These are phyloP conservation scores for Acacia acuminata DNA, from an alignment of 306 rosid species.

Conservation along the genomic window DNA sequence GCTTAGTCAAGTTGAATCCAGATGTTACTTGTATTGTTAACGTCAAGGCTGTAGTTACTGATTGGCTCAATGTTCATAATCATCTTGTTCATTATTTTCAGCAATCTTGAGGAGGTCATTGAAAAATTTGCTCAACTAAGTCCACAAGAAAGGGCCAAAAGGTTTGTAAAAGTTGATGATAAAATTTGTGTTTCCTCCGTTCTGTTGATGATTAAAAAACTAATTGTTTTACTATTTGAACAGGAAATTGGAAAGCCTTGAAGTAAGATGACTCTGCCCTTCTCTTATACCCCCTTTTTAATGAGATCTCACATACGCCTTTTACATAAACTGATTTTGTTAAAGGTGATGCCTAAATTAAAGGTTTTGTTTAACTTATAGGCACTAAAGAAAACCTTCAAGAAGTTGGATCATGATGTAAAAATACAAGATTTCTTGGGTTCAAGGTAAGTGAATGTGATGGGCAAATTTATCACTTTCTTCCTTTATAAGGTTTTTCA, in stretches of 20 bases:
- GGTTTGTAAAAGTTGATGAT: slow-evolving; percentile 41
- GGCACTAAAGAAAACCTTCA: slow-evolving; percentile 83
- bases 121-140: slow-evolving; percentile 67
- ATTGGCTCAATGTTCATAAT: background rate
- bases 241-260: slow-evolving; percentile 90
- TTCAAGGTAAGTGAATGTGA: slow-evolving; percentile 50
- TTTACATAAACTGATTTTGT: background rate
- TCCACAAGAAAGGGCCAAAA: slow-evolving; percentile 81
- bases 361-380: slow-evolving; percentile 43
- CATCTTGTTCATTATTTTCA: slow-evolving; percentile 25
- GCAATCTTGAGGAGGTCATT: slow-evolving; percentile 67
- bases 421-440: slow-evolving; percentile 66
- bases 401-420: slow-evolving; percentile 82
- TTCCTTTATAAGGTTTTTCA: slow-evolving; percentile 18
- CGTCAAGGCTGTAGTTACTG: background rate
- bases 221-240: slow-evolving; percentile 38
- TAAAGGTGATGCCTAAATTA: slow-evolving; percentile 9
- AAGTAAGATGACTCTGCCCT: slow-evolving; percentile 52
- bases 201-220: slow-evolving; percentile 24
- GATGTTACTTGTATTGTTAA: background rate
- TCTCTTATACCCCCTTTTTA: slow-evolving; percentile 17
- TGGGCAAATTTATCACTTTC: slow-evolving; percentile 26
- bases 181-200: background rate
- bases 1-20: slow-evolving; percentile 5
- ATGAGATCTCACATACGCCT: no score